A percentile compares a stretch with the other conserved stretches of the same genome.
Evolutionary conservation across 805 yeast genomes (phyloP).

Genomic region (Saccharomycopsis fibuligera): DNA sequence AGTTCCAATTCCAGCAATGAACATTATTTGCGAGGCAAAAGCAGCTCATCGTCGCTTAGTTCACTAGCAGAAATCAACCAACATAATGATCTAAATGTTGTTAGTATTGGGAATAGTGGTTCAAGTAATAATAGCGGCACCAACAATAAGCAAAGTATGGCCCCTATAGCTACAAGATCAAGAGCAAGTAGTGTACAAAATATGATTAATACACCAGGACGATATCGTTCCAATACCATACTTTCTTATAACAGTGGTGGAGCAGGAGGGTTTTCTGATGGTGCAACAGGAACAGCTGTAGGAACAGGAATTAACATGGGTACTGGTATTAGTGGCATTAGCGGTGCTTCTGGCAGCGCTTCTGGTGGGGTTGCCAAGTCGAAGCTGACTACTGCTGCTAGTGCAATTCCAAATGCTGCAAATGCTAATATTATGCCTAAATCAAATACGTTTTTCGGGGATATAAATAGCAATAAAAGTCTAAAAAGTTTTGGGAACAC

Average conservation of each 20-base stretch:
- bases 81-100: background rate
- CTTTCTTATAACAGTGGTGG: constrained; percentile 12
- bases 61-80: background rate
- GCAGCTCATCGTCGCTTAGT: constrained; percentile 1
- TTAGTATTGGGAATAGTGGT: background rate
- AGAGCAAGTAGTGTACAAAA: constrained; percentile 16
- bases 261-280: background rate
- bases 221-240: constrained; percentile 17
- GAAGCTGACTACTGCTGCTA: too few relatives aligned
- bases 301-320: background rate
- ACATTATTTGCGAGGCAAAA: background rate
- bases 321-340: background rate
- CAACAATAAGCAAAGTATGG: too few relatives aligned
- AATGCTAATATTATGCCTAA: too few relatives aligned
- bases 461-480: too few relatives aligned
- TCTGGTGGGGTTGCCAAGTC: too few relatives aligned
- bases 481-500: too few relatives aligned
- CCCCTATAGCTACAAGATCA: too few relatives aligned
- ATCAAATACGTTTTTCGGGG: too few relatives aligned
- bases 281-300: background rate
- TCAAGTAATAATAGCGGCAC: constrained; percentile 3
- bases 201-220: constrained; percentile 20
- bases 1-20: background rate
- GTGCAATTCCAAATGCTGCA: too few relatives aligned
- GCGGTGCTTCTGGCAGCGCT: too few relatives aligned